A percentile compares a stretch with the other conserved stretches of the same genome.
These are phyloP conservation scores for Zychaea mexicana DNA, from an alignment of 371 early-diverging fungal genomes.

Conservation along the genomic window DNA sequence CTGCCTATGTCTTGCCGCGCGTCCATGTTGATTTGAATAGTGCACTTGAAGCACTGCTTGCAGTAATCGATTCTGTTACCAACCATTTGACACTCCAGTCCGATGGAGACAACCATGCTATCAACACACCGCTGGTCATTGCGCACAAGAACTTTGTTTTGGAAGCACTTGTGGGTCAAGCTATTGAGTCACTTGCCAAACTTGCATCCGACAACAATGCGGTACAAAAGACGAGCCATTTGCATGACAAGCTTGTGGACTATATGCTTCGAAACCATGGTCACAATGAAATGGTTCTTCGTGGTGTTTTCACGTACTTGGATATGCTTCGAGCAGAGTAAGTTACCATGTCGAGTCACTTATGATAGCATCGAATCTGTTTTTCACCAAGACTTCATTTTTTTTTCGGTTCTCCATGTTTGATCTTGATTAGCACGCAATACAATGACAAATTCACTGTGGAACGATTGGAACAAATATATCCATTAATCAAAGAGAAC, in stretches of 20 bases:
- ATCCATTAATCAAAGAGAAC: conserved; percentile 60
- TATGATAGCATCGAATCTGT: too few relatives aligned
- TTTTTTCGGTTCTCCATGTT: too few relatives aligned
- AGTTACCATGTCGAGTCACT: conserved; percentile 8
- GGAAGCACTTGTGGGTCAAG: conserved; percentile 55
- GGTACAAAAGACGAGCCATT: neutral
- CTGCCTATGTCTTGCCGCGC: conserved; percentile 53
- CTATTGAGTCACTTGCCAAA: conserved; percentile 52
- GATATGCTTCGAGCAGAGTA: conserved; percentile 56
- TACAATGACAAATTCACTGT: conserved; percentile 35
- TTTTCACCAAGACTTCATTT: too few relatives aligned
- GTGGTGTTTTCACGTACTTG: conserved; percentile 56
- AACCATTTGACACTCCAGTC: conserved; percentile 33
- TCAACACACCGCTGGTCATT: conserved; percentile 46
- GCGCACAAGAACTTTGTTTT: conserved; percentile 59
- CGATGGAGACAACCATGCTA: conserved; percentile 26
- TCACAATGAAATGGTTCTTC: conserved; percentile 60
- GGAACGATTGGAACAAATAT: conserved; percentile 43
- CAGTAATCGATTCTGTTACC: conserved; percentile 41
- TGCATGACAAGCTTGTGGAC: conserved; percentile 35
- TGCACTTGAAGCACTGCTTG: conserved; percentile 35
- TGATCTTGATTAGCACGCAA: conserved; percentile 25
- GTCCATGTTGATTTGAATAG: conserved; percentile 23
- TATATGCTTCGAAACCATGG: conserved; percentile 45
- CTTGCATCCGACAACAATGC: conserved; percentile 14